Base-by-base conservation (phyloP, 768 basidiomycete species). In the Antrodiella citrinella region DNA sequence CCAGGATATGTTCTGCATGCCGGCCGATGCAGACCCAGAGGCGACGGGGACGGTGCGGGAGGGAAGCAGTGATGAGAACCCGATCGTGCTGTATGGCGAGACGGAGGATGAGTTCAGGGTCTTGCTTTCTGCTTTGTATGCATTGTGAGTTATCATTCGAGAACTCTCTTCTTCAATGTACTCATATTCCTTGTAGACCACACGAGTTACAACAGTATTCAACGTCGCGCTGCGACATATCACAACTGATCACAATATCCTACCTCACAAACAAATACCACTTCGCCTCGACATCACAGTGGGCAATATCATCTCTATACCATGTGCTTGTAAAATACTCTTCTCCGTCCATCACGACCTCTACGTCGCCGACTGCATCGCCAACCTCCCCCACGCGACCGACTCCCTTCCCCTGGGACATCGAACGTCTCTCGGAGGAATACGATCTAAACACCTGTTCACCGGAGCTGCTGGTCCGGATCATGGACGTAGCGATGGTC, bases 71-170 rank as follows among this genome's bases (percentile, higher is more conserved):
- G 78, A 80, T 61, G 72, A 73, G 54, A 69, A 71, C 35, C 78
- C 76, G 2, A 75, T 79, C 30, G 59, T 65, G 24, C 65, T 80
- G 26, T 71, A 69, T 35, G 68, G 68, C 4, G 78, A 80, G 52
- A 69, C 69, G 4, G 70, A 69, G 20, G 72, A 73, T 41, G 72
- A 76, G 44, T 77, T 79, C 55, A 67, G 74, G 10, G 76, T 75
- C 3, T 67, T 82, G 35, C 62, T 80, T 26, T 80, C 77, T 76
- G 70, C 73, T 2, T 57, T 78, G 43, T 73, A 79, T 55, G 71
- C 74, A 0, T 58, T 71, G 79, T 81, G 65, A 60, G 77, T 71
- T 50, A 44, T 43, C 30, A 13, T 39, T 23, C n/a, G 38, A 45
- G n/a, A 4, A 2, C 23, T 22, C 24, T 25, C 39, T 15, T 26